Conservation (phyloP, 2,329 filamentous ascomycete species). For the Metarhizium rileyi region DNA sequence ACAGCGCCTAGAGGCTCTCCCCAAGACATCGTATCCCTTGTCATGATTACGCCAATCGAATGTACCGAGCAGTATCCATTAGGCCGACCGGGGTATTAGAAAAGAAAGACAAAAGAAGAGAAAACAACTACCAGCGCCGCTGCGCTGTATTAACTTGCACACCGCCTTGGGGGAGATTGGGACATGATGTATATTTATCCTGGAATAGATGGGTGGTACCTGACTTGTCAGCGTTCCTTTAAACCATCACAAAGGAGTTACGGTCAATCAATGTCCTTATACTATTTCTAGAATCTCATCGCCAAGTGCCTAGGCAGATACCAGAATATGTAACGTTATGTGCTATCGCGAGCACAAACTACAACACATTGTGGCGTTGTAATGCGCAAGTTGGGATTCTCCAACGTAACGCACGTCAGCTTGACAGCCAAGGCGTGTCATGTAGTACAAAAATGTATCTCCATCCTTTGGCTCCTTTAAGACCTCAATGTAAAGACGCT, state of each 20-base stretch:
- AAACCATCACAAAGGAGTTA: neutral
- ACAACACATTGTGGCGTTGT: too few relatives aligned
- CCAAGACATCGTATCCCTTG: conserved; percentile 73
- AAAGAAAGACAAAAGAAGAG: neutral
- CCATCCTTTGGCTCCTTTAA: too few relatives aligned
- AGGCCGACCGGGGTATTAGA: neutral
- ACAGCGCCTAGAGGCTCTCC: conserved; percentile 71
- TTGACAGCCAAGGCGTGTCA: too few relatives aligned
- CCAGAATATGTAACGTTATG: too few relatives aligned
- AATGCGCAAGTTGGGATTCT: too few relatives aligned
- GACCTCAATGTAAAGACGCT: too few relatives aligned
- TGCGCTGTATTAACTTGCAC: neutral
- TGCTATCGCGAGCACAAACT: too few relatives aligned
- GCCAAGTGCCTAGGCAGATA: too few relatives aligned
- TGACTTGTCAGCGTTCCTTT: neutral
- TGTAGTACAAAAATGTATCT: too few relatives aligned
- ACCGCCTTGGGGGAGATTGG: neutral
- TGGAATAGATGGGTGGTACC: neutral
- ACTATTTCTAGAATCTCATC: neutral
- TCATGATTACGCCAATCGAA: conserved; percentile 25
- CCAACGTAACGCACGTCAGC: too few relatives aligned
- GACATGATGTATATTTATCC: neutral
- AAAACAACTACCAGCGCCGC: neutral
- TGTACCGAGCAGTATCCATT: neutral
- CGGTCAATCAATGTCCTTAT: neutral